These are phyloP conservation scores for Eimeria nieschulzi DNA, from an alignment of 169 alveolate genomes.

Conservation along the genomic window DNA sequence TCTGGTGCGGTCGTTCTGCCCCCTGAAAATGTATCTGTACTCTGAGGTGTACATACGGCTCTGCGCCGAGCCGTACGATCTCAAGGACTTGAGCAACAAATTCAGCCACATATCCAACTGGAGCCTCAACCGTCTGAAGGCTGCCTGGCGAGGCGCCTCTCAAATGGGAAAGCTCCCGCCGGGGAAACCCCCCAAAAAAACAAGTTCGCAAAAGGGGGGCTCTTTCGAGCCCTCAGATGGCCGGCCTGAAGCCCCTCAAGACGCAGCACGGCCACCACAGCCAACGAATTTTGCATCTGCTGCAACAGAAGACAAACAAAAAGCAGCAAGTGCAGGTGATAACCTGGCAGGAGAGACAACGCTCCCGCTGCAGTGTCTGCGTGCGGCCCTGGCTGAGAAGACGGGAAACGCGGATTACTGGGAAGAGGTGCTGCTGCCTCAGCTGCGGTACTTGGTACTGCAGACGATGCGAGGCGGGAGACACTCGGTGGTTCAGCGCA, in stretches of 20 bases:
- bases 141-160: too few species aligned
- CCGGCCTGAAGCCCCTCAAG: too few species aligned
- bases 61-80: constrained; percentile 86
- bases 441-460: constrained; percentile 27
- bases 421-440: constrained; percentile 8
- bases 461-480: constrained; percentile 63
- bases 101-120: constrained; percentile 64
- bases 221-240: too few species aligned
- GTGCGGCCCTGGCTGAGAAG: not conserved
- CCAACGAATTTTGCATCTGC: not conserved
- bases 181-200: too few species aligned
- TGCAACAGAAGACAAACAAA: not conserved
- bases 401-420: constrained; percentile 10
- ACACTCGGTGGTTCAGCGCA: constrained; percentile 82
- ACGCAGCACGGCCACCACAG: too few species aligned
- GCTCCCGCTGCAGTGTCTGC: constrained; percentile 13
- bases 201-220: too few species aligned
- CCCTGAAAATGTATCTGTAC: constrained; percentile 91
- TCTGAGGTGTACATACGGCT: constrained; percentile 93
- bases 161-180: too few species aligned
- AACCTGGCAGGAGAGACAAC: constrained; percentile 1
- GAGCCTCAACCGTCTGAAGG: constrained; percentile 52
- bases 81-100: constrained; percentile 9
- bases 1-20: constrained; percentile 90
- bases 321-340: not conserved